phyloP scores from a whole-genome alignment of 2,329 filamentous ascomycete species.

The Penicillium sp. region DNA sequence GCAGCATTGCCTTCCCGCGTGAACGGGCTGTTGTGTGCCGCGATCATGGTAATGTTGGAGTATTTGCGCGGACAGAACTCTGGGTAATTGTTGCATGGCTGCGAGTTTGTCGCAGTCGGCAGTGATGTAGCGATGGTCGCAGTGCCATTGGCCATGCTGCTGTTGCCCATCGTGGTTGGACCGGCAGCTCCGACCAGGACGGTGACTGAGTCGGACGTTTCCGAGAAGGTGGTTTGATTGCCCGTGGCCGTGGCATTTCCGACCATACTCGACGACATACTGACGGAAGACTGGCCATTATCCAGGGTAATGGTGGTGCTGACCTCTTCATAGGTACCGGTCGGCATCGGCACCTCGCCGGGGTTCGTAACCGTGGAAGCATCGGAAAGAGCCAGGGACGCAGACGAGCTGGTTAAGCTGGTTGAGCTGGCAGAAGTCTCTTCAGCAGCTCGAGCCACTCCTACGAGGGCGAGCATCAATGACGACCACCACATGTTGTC shows the following conservation, averaged over 20 bases:
- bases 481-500: slow-evolving; percentile 17
- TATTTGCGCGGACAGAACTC: slow-evolving; percentile 73
- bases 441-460: slow-evolving; percentile 9
- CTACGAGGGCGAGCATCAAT: slow-evolving; percentile 11
- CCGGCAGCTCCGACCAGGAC: slow-evolving; percentile 37
- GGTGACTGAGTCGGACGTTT: slow-evolving; percentile 36
- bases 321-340: slow-evolving; percentile 38
- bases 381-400: slow-evolving; percentile 13
- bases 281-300: slow-evolving; percentile 11
- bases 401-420: slow-evolving; percentile 3
- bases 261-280: slow-evolving; percentile 25
- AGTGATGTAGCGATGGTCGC: slow-evolving; percentile 43
- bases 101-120: slow-evolving; percentile 57
- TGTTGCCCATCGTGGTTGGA: slow-evolving; percentile 45
- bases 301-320: slow-evolving; percentile 33
- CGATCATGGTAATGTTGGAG: slow-evolving; percentile 73
- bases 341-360: slow-evolving; percentile 29
- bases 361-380: slow-evolving; percentile 19
- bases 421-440: slow-evolving; percentile 3
- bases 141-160: slow-evolving; percentile 43
- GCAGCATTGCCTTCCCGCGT: slow-evolving; percentile 63
- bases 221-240: slow-evolving; percentile 27
- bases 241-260: slow-evolving; percentile 25
- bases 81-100: slow-evolving; percentile 70
- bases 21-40: slow-evolving; percentile 78